These are phyloP conservation scores for Aphanomyces euteiches DNA, from an alignment of 352 stramenopile species.

Conservation along the genomic window DNA sequence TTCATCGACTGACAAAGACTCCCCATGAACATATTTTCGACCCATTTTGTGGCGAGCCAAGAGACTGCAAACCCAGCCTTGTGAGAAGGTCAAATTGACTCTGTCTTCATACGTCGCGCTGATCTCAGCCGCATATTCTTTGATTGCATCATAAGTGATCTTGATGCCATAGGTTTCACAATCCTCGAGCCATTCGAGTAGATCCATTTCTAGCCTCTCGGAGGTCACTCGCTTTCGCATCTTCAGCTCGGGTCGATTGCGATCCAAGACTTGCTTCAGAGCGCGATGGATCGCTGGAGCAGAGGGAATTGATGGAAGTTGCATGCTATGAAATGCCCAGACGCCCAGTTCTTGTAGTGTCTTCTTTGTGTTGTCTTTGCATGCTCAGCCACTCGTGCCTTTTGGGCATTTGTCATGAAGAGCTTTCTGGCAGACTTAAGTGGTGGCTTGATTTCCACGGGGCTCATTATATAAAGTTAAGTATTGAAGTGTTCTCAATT, in stretches of 20 bases:
- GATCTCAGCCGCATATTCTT: not conserved
- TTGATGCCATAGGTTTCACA: not conserved
- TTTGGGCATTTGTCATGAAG: too few species aligned
- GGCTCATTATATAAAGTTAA: too few species aligned
- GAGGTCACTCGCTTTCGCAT: not conserved
- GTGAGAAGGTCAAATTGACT: not conserved
- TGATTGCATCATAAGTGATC: constrained; percentile 1
- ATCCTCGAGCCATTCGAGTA: not conserved
- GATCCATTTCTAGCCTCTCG: not conserved
- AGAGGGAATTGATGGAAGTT: too few species aligned
- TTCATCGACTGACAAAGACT: constrained; percentile 23
- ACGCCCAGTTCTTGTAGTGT: too few species aligned
- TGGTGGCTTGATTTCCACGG: too few species aligned
- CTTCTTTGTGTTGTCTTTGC: too few species aligned
- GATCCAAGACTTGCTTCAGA: too few species aligned
- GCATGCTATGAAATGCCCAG: too few species aligned
- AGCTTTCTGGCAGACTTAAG: too few species aligned
- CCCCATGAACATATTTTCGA: constrained; percentile 16
- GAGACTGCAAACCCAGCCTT: constrained; percentile 26
- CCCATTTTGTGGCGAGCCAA: constrained; percentile 24
- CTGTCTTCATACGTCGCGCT: not conserved
- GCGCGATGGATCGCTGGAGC: too few species aligned
- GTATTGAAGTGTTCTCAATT: too few species aligned
- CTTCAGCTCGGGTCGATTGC: not conserved
- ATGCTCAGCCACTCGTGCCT: too few species aligned